These are phyloP conservation scores for Fomitopsis palustris DNA, from an alignment of 1,284 basidiomycete genomes.

Conservation along the genomic window DNA sequence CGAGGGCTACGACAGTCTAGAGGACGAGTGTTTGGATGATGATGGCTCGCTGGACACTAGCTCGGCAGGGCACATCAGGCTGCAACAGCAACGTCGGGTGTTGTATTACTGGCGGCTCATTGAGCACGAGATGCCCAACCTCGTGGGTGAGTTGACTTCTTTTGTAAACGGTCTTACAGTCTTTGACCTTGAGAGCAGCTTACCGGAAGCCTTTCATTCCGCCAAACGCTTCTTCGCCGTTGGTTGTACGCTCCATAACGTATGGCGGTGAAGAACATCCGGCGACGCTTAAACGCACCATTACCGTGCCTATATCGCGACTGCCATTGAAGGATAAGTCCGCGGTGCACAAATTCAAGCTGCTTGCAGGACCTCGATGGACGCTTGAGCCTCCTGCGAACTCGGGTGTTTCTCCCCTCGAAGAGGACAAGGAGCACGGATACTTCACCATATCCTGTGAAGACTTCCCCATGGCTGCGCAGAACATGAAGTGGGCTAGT, in stretches of 20 bases:
- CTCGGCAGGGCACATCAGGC: slow-evolving; percentile 61
- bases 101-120: slow-evolving; percentile 78
- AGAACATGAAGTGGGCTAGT: slow-evolving; percentile 87
- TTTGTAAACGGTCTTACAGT: neutral
- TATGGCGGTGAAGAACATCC: slow-evolving; percentile 78
- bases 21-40: slow-evolving; percentile 7
- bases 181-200: slow-evolving; percentile 38
- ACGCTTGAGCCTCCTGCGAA: slow-evolving; percentile 67
- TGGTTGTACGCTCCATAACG: slow-evolving; percentile 72
- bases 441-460: slow-evolving; percentile 87
- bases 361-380: slow-evolving; percentile 84
- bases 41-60: slow-evolving; percentile 49
- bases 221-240: slow-evolving; percentile 51
- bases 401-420: slow-evolving; percentile 46
- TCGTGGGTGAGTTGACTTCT: slow-evolving; percentile 55
- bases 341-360: slow-evolving; percentile 75
- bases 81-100: slow-evolving; percentile 67
- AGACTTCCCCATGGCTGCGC: slow-evolving; percentile 68
- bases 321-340: slow-evolving; percentile 60
- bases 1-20: neutral
- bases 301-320: slow-evolving; percentile 69
- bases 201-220: slow-evolving; percentile 75
- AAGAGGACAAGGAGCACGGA: slow-evolving; percentile 57
- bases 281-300: slow-evolving; percentile 61
- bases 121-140: slow-evolving; percentile 78